Evolutionary conservation across 2,329 filamentous ascomycete genomes (phyloP).

Genomic region (Xylariaceae sp.): DNA sequence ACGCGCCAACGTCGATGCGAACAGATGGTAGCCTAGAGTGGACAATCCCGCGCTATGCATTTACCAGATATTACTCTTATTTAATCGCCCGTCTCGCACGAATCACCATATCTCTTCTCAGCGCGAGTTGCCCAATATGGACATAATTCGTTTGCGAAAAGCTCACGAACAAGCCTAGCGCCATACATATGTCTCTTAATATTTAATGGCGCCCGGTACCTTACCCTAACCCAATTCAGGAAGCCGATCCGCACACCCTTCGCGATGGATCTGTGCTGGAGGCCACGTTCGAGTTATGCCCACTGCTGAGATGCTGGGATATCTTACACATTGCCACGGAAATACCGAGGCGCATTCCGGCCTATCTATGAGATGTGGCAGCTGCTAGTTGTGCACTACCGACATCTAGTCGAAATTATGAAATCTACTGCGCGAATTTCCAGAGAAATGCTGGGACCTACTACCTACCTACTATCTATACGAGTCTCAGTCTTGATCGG

Average conservation of each 20-base stretch:
- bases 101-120: background rate
- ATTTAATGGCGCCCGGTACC: background rate
- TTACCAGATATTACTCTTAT: background rate
- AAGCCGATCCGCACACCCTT: slow-evolving; percentile 9
- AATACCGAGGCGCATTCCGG: background rate
- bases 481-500: background rate
- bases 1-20: background rate
- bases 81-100: background rate
- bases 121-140: background rate
- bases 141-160: background rate
- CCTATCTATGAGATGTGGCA: background rate
- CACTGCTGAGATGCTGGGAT: background rate
- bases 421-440: background rate
- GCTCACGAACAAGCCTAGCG: slow-evolving; percentile 2
- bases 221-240: slow-evolving; percentile 1
- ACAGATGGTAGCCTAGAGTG: background rate
- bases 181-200: background rate
- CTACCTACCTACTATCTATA: background rate
- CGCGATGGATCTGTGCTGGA: slow-evolving; percentile 8
- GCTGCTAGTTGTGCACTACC: background rate
- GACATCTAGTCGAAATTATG: background rate
- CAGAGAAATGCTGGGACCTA: background rate
- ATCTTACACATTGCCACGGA: background rate
- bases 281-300: background rate
- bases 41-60: background rate